phyloP scores from a whole-genome alignment of 345 rosid species.

The Eucalyptus grandis region DNA sequence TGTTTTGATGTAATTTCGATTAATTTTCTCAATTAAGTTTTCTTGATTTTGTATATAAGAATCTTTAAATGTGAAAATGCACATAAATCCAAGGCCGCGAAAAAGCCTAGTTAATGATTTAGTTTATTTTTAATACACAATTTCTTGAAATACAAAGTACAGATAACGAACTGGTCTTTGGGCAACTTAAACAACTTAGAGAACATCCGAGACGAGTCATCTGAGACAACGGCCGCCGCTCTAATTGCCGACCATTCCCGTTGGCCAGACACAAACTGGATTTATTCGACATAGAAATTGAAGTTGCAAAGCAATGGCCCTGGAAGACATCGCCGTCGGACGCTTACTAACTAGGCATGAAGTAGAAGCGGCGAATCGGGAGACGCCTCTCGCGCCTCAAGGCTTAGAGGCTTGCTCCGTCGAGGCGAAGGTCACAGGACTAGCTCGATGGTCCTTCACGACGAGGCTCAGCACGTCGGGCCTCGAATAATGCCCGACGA shows the following conservation, averaged over 20 bases:
- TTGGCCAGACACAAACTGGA: background rate
- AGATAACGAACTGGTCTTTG: background rate
- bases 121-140: background rate
- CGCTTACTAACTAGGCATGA: background rate
- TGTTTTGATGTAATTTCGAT: background rate
- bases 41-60: background rate
- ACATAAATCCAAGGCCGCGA: background rate
- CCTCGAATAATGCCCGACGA: constrained; percentile 86
- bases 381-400: background rate
- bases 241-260: background rate
- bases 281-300: background rate
- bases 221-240: background rate
- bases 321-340: background rate
- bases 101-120: background rate
- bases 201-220: background rate
- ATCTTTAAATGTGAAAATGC: background rate
- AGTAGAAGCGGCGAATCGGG: background rate
- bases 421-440: constrained; percentile 51
- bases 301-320: background rate
- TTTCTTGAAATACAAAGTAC: background rate
- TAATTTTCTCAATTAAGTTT: background rate
- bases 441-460: constrained; percentile 65
- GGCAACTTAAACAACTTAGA: background rate
- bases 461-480: constrained; percentile 89
- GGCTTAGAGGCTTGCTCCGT: background rate